Conservation (phyloP, 495 filamentous ascomycete species). For the Cryomyces minteri region DNA sequence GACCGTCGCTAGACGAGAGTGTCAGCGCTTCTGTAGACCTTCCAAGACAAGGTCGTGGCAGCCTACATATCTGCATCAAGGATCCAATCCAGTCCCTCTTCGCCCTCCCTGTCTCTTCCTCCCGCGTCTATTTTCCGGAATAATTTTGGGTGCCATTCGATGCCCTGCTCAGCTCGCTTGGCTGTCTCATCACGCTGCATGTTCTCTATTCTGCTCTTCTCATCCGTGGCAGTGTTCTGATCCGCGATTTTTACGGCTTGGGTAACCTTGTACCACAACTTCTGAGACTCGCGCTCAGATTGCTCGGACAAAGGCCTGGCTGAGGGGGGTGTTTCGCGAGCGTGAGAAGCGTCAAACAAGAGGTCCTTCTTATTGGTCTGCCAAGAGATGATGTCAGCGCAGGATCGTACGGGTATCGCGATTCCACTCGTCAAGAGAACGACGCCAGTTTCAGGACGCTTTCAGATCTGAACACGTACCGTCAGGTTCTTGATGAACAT, state of each 20-base stretch:
- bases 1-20: constrained; percentile 33
- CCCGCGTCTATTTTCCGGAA: constrained; percentile 64
- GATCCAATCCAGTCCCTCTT: constrained; percentile 85
- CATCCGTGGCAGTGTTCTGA: constrained; percentile 79
- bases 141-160: constrained; percentile 77
- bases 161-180: constrained; percentile 54
- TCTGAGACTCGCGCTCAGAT: constrained; percentile 76
- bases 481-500: constrained; percentile 74
- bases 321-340: constrained; percentile 56
- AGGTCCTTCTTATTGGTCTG: constrained; percentile 77
- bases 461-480: constrained; percentile 27
- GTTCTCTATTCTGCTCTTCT: constrained; percentile 90
- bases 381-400: background rate
- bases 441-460: no score
- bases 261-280: constrained; percentile 64
- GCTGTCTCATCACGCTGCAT: constrained; percentile 78
- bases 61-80: constrained; percentile 75
- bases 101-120: constrained; percentile 59
- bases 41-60: background rate
- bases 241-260: constrained; percentile 65
- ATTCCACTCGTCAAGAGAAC: no score
- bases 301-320: constrained; percentile 71
- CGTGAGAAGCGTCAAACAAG: constrained; percentile 69
- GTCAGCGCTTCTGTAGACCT: background rate
- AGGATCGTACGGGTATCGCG: no score